Evolutionary conservation across 768 basidiomycete species (phyloP).

Genomic region (Auricularia heimuer): DNA sequence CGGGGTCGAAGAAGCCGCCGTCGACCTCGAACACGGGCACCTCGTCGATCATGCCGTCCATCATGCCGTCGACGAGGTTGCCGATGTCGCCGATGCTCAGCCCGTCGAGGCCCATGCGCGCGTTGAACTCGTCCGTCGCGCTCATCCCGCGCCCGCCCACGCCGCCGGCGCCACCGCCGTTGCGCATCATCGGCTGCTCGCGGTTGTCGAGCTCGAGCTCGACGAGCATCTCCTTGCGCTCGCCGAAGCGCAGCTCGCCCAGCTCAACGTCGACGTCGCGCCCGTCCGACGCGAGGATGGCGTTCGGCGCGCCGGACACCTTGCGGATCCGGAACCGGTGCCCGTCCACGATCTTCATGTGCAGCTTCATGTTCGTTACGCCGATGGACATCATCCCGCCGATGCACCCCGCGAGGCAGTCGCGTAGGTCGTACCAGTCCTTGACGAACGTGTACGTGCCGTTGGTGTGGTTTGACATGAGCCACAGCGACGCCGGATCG

Average conservation of each 20-base stretch:
- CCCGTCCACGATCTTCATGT: conserved; percentile 86
- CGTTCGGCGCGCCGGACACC: conserved; percentile 80
- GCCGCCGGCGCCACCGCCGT: conserved; percentile 15
- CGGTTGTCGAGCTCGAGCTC: conserved; percentile 87
- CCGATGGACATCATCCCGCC: conserved; percentile 97
- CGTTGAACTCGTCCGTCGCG: conserved; percentile 26
- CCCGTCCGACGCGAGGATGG: conserved; percentile 84
- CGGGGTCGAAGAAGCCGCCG: conserved; percentile 89
- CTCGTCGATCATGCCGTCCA: conserved; percentile 96
- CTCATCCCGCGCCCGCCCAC: conserved; percentile 25
- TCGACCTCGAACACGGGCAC: conserved; percentile 95
- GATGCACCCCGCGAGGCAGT: conserved; percentile 86
- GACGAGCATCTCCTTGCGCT: conserved; percentile 93
- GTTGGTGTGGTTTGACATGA: conserved; percentile 95
- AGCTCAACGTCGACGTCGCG: conserved; percentile 93
- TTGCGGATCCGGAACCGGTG: conserved; percentile 90
- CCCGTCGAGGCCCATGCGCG: conserved; percentile 14
- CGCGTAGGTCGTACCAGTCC: conserved; percentile 67
- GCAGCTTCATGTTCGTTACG: conserved; percentile 84
- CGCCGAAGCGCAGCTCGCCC: conserved; percentile 90
- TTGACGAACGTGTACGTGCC: conserved; percentile 98
- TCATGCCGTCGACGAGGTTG: conserved; percentile 82
- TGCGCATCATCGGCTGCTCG: conserved; percentile 12
- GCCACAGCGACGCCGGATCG: conserved; percentile 95
- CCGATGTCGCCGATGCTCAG: conserved; percentile 60